Evolutionary conservation across 495 filamentous ascomycete species (phyloP).

Genomic region (Coniosporium apollinis): DNA sequence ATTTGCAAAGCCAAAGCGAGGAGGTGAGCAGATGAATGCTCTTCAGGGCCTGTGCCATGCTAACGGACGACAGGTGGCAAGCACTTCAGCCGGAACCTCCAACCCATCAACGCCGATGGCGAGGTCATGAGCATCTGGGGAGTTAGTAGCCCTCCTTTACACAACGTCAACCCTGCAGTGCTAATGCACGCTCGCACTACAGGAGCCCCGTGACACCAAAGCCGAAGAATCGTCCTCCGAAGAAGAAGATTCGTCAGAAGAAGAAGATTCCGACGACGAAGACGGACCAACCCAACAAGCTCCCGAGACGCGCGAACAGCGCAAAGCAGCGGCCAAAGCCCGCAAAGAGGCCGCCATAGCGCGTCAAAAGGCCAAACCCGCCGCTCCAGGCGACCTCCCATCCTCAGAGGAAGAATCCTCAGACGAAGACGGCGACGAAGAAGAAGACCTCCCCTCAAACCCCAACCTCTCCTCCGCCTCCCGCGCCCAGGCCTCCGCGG

Average conservation of each 20-base stretch:
- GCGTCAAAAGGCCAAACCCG: conserved; percentile 41
- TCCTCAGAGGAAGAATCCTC: conserved; percentile 49
- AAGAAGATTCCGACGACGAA: conserved; percentile 21
- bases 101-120: conserved; percentile 72
- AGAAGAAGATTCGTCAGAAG: conserved; percentile 25
- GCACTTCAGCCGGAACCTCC: conserved; percentile 79
- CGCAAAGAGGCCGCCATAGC: conserved; percentile 78
- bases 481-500: conserved; percentile 39
- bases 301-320: conserved; percentile 63
- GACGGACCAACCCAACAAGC: conserved; percentile 15
- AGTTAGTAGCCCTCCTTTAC: conserved; percentile 28
- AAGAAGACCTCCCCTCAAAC: conserved; percentile 59
- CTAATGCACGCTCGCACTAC: conserved; percentile 1
- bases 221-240: conserved; percentile 24
- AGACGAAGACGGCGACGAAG: conserved; percentile 40
- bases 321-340: conserved; percentile 73
- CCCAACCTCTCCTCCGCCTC: conserved; percentile 73
- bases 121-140: conserved; percentile 63
- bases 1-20: conserved; percentile 81
- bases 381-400: conserved; percentile 71
- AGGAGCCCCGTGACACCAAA: conserved; percentile 34
- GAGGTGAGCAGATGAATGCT: conserved; percentile 40
- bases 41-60: conserved; percentile 1
- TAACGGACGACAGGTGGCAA: conserved; percentile 55
- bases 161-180: neutral